Conservation (phyloP, 2,329 filamentous ascomycete genomes). For the Claviceps digitariae region DNA sequence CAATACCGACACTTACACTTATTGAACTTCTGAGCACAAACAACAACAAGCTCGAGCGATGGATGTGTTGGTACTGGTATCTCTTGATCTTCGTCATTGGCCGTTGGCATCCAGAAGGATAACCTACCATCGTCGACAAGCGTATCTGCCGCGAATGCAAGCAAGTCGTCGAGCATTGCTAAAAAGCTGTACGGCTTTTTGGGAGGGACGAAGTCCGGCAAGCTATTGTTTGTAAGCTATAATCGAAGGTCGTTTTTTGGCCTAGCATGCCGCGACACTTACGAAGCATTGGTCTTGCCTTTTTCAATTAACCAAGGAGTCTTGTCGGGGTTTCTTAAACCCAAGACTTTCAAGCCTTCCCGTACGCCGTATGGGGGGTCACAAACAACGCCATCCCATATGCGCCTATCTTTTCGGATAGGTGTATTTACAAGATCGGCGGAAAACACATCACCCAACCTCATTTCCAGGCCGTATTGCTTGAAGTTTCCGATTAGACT, state of each 20-base stretch:
- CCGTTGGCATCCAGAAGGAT: constrained; percentile 95
- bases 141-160: constrained; percentile 64
- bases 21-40: constrained; percentile 79
- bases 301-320: constrained; percentile 49
- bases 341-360: constrained; percentile 81
- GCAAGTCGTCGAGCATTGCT: constrained; percentile 79
- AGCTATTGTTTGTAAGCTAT: constrained; percentile 15
- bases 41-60: constrained; percentile 55
- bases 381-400: constrained; percentile 84
- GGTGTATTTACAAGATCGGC: constrained; percentile 84
- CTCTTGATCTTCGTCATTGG: constrained; percentile 64
- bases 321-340: constrained; percentile 54
- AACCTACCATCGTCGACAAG: constrained; percentile 69
- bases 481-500: constrained; percentile 58
- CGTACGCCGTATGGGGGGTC: constrained; percentile 94
- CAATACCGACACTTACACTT: constrained; percentile 48
- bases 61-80: constrained; percentile 67
- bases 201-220: constrained; percentile 62
- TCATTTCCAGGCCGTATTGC: constrained; percentile 58
- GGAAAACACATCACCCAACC: constrained; percentile 66
- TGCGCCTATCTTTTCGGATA: constrained; percentile 39
- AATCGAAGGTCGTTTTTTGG: not conserved
- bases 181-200: constrained; percentile 88
- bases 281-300: constrained; percentile 57
- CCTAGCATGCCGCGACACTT: constrained; percentile 18